Conservation (phyloP, 2,329 filamentous ascomycete genomes). For the Aspergillus fischeri region DNA sequence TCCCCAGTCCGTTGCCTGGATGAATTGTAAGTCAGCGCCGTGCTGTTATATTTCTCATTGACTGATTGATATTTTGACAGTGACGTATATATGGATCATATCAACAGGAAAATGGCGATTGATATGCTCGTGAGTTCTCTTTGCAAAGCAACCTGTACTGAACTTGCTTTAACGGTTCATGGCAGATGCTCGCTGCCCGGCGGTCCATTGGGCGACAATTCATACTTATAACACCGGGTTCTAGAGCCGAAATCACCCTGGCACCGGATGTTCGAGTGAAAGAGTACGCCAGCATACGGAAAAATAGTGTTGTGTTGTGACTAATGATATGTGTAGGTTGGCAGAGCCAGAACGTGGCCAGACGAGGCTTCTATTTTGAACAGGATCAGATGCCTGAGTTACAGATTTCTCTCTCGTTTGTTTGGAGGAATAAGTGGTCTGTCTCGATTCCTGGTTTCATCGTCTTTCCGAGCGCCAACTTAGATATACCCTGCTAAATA, state of each 20-base stretch:
- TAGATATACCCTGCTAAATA: not conserved
- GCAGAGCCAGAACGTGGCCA: slow-evolving; percentile 45
- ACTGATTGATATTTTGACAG: slow-evolving; percentile 28
- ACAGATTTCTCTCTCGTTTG: not conserved
- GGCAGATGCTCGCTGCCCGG: slow-evolving; percentile 74
- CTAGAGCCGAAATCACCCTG: slow-evolving; percentile 54
- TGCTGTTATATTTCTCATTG: not conserved
- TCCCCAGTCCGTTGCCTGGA: slow-evolving; percentile 91
- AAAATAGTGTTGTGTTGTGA: not conserved
- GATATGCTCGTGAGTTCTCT: slow-evolving; percentile 74
- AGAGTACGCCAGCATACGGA: slow-evolving; percentile 31
- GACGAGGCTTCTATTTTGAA: slow-evolving; percentile 33
- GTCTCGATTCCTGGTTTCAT: not conserved
- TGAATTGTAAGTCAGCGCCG: slow-evolving; percentile 63
- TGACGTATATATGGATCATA: slow-evolving; percentile 98
- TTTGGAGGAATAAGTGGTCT: not conserved
- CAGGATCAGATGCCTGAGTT: not conserved
- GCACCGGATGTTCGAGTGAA: slow-evolving; percentile 44
- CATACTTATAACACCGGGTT: slow-evolving; percentile 92
- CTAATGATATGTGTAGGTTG: slow-evolving; percentile 25
- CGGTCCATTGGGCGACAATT: slow-evolving; percentile 88
- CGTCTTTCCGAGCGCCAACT: not conserved
- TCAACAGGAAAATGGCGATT: slow-evolving; percentile 90
- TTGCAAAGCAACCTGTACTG: not conserved
- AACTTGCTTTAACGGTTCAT: slow-evolving; percentile 16